These are phyloP conservation scores for Acanthamoeba castellanii DNA, from an alignment of 208 protist species.

Conservation along the genomic window DNA sequence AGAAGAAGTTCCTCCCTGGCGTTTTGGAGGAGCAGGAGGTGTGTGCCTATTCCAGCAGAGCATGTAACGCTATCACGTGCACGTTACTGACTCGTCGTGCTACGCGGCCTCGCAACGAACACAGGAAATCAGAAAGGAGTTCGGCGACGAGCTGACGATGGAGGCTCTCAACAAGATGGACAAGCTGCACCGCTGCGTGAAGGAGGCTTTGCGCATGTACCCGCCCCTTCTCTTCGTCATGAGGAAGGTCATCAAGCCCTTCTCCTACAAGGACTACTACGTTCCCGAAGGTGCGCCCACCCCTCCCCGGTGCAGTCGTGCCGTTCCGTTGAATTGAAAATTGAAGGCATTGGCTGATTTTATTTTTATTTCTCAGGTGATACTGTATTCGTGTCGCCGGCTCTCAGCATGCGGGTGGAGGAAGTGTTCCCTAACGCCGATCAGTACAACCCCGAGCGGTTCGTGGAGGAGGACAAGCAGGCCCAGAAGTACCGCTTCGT, in stretches of 20 bases:
- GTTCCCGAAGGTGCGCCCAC: constrained; percentile 89
- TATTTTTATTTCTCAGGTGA: constrained; percentile 92
- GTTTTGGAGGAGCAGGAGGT: constrained; percentile 68
- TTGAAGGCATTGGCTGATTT: too few relatives aligned
- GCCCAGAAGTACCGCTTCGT: constrained; percentile 89
- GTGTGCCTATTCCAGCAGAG: not conserved
- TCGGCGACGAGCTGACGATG: constrained; percentile 92
- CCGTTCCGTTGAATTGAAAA: not conserved
- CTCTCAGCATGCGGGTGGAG: constrained; percentile 91
- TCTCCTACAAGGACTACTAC: constrained; percentile 89
- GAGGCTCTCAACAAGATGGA: constrained; percentile 94
- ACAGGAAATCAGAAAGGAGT: constrained; percentile 75
- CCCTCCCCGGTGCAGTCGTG: not conserved
- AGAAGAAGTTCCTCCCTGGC: constrained; percentile 71
- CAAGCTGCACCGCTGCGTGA: constrained; percentile 91
- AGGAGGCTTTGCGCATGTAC: constrained; percentile 94
- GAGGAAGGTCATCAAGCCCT: constrained; percentile 92
- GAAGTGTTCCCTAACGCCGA: constrained; percentile 92
- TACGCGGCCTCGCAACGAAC: too few relatives aligned
- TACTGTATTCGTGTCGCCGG: constrained; percentile 92
- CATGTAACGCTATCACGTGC: too few relatives aligned
- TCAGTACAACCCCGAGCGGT: constrained; percentile 92
- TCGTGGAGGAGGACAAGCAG: constrained; percentile 70
- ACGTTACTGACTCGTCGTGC: not conserved
- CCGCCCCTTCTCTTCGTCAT: constrained; percentile 95